Evolutionary conservation across 2,329 filamentous ascomycete species (phyloP).

Genomic region (Thelonectria olida): DNA sequence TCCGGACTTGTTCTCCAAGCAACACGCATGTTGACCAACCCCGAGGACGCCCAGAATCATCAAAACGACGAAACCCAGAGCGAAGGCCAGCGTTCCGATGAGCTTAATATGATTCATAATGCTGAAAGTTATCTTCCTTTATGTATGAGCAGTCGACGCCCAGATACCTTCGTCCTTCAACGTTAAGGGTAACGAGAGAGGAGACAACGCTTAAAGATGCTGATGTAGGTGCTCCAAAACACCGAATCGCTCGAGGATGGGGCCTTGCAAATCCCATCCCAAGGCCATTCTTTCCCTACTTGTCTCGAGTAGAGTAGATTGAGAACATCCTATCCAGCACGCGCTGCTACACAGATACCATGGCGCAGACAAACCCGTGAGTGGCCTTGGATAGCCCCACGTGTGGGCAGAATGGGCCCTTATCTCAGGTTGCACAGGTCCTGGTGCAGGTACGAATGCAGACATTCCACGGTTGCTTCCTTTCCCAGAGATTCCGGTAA

Average conservation of each 20-base stretch:
- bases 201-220: neutral
- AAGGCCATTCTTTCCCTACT: neutral
- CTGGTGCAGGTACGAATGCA: neutral
- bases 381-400: neutral
- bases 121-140: neutral
- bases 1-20: constrained; percentile 6
- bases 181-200: too few relatives aligned
- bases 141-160: neutral
- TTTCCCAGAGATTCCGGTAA: neutral
- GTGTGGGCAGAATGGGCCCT: neutral
- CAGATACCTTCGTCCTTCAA: too few relatives aligned
- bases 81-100: neutral
- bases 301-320: neutral
- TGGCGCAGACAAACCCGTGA: neutral
- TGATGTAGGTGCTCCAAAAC: too few relatives aligned
- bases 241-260: neutral
- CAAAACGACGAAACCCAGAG: neutral
- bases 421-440: neutral
- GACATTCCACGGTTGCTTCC: neutral
- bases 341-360: neutral
- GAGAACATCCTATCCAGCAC: neutral
- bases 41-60: neutral
- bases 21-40: neutral
- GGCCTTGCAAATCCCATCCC: neutral
- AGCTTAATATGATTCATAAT: neutral